Base-by-base conservation (phyloP, 805 yeast genomes). In the Cyberlindnera samutprakarnensis region DNA sequence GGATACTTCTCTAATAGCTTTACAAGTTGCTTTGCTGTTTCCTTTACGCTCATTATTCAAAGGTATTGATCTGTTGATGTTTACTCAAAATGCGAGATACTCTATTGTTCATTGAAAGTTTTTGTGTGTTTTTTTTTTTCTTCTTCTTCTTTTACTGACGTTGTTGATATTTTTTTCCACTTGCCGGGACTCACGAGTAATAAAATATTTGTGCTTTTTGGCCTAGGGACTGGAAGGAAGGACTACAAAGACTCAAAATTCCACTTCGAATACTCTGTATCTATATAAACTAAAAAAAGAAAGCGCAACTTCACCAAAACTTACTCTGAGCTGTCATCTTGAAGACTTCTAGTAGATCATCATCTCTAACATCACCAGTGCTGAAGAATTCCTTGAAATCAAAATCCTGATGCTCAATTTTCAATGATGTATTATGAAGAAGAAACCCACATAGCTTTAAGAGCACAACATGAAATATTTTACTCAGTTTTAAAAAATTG, bases 1-100 rank as follows among this genome's bases (percentile, higher is more conserved):
- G 94, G 94, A 26, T 80, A 64, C 15, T 68, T 68, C 42, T 76
- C 78, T 30, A 82, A 55, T 10, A 76, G 57, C 21, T 64, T 62
- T 19, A 81, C 70, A 30, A 82, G 66, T 41, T 70, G 68, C 46
- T 69, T 72, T 4, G 77, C 75, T 23, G 74, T 61, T 41, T 71
- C 75, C 41, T 62, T 68, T 5, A 57, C 51, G 5, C 61, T 45
- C 64, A 59, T 60, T 30, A 23, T 17, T n/a, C n/a, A n/a, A n/a
- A n/a, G n/a, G n/a, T n/a, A n/a, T n/a, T n/a, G n/a, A n/a, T n/a
- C n/a, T n/a, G n/a, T 14, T 4, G 28, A 10, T 4, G 19, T 14
- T 25, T 25, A 10, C 7, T n/a, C n/a, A n/a, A n/a, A n/a, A n/a
- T n/a, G n/a, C n/a, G n/a, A n/a, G n/a, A n/a, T n/a, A n/a, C n/a